These are phyloP conservation scores for Barnettozyma siamensis DNA, from an alignment of 805 yeast genomes.

Conservation along the genomic window DNA sequence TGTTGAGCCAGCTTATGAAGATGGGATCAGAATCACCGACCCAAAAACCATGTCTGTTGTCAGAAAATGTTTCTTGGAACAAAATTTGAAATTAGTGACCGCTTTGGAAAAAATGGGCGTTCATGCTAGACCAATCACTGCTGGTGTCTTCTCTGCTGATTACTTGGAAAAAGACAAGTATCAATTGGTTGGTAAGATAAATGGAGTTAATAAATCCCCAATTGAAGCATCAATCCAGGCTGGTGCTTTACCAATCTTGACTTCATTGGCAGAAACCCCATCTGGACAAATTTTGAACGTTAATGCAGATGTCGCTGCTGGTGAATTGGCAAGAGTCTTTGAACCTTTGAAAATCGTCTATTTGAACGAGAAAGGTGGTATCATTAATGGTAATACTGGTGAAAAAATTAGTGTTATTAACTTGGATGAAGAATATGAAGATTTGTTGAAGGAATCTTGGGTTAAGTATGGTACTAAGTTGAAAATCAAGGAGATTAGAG, in stretches of 20 bases:
- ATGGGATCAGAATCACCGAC: slow-evolving; percentile 95
- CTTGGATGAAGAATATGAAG: slow-evolving; percentile 93
- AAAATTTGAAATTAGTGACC: slow-evolving; percentile 88
- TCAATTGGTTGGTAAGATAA: slow-evolving; percentile 87
- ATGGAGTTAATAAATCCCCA: slow-evolving; percentile 79
- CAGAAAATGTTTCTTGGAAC: slow-evolving; percentile 91
- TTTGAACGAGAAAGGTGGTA: slow-evolving; percentile 96
- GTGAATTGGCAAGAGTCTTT: slow-evolving; percentile 92
- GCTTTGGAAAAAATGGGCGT: slow-evolving; percentile 96
- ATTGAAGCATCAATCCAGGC: slow-evolving; percentile 93
- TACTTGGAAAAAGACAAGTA: slow-evolving; percentile 88
- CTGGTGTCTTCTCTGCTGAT: slow-evolving; percentile 93
- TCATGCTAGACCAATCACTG: slow-evolving; percentile 96
- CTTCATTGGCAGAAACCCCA: slow-evolving; percentile 94
- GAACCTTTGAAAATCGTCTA: slow-evolving; percentile 97
- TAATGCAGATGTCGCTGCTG: slow-evolving; percentile 98
- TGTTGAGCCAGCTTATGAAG: slow-evolving; percentile 91
- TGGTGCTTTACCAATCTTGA: slow-evolving; percentile 93
- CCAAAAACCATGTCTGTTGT: slow-evolving; percentile 94
- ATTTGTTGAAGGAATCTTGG: slow-evolving; percentile 89
- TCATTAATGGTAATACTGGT: slow-evolving; percentile 85
- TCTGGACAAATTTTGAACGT: slow-evolving; percentile 96
- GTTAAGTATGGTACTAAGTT: slow-evolving; percentile 97
- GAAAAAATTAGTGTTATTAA: slow-evolving; percentile 87
- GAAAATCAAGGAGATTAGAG: slow-evolving; percentile 94